Evolutionary conservation across 2,329 filamentous ascomycete genomes (phyloP).

Genomic region (Cladosporium phlei): DNA sequence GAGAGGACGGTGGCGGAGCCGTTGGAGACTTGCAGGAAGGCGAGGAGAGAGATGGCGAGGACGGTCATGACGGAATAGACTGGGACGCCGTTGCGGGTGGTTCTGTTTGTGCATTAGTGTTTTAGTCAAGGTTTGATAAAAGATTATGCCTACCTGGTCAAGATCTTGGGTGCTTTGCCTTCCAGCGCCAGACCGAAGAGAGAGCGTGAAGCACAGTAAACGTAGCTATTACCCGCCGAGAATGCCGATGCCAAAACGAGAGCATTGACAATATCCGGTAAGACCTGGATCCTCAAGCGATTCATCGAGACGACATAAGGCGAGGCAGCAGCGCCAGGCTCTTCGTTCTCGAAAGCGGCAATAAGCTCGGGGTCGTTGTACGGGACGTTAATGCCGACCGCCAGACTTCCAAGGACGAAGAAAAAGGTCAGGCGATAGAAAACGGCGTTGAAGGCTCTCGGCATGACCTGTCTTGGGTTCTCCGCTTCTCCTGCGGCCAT

Average conservation of each 20-base stretch:
- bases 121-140: background rate
- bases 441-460: constrained; percentile 70
- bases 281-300: constrained; percentile 55
- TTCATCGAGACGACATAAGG: constrained; percentile 66
- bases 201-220: constrained; percentile 63
- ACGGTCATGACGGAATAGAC: constrained; percentile 66
- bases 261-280: constrained; percentile 69
- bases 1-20: constrained; percentile 61
- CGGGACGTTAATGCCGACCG: constrained; percentile 66
- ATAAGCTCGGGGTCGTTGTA: constrained; percentile 61
- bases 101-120: constrained; percentile 42
- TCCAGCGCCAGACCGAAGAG: constrained; percentile 64
- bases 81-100: constrained; percentile 64
- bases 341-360: constrained; percentile 54
- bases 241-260: constrained; percentile 63
- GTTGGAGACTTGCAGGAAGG: constrained; percentile 67
- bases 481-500: constrained; percentile 65
- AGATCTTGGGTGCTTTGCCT: constrained; percentile 42
- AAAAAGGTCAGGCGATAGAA: constrained; percentile 74
- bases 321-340: constrained; percentile 61
- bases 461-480: constrained; percentile 65
- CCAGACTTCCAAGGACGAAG: constrained; percentile 69
- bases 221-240: constrained; percentile 63
- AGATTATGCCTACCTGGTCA: constrained; percentile 4
- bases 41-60: constrained; percentile 62